phyloP scores from a whole-genome alignment of 352 stramenopile species.

The Globisporangium lucens region DNA sequence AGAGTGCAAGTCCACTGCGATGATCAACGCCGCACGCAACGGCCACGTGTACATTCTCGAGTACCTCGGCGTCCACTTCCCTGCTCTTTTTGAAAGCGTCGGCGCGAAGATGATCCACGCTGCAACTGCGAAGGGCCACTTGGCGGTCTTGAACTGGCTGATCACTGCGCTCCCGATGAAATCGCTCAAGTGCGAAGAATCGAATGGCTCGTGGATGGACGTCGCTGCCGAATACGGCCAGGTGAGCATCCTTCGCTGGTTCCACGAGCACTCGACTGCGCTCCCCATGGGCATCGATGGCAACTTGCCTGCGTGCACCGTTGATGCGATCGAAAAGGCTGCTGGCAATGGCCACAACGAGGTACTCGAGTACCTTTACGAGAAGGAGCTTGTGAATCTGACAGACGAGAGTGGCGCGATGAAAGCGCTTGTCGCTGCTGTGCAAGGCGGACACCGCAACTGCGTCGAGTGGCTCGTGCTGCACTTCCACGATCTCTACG shows the following conservation, averaged over 20 bases:
- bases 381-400: slow-evolving; percentile 51
- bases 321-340: slow-evolving; percentile 59
- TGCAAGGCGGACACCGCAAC: slow-evolving; percentile 44
- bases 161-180: slow-evolving; percentile 56
- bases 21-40: slow-evolving; percentile 55
- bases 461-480: slow-evolving; percentile 60
- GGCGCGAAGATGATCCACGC: slow-evolving; percentile 65
- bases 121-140: slow-evolving; percentile 55
- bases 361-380: slow-evolving; percentile 52
- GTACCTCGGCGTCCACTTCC: slow-evolving; percentile 45
- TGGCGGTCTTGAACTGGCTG: slow-evolving; percentile 56
- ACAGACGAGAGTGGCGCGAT: slow-evolving; percentile 42
- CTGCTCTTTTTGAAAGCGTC: slow-evolving; percentile 41
- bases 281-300: slow-evolving; percentile 59
- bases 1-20: slow-evolving; percentile 46
- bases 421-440: slow-evolving; percentile 51
- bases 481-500: slow-evolving; percentile 43
- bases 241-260: slow-evolving; percentile 61
- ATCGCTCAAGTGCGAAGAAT: slow-evolving; percentile 64
- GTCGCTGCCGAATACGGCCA: slow-evolving; percentile 67
- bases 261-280: slow-evolving; percentile 53
- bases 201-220: slow-evolving; percentile 65
- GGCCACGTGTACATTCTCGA: slow-evolving; percentile 59
- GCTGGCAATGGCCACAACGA: slow-evolving; percentile 61
- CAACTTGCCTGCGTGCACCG: slow-evolving; percentile 41